phyloP scores from a whole-genome alignment of 2,329 filamentous ascomycete genomes.

The Tolypocladium nubicola region DNA sequence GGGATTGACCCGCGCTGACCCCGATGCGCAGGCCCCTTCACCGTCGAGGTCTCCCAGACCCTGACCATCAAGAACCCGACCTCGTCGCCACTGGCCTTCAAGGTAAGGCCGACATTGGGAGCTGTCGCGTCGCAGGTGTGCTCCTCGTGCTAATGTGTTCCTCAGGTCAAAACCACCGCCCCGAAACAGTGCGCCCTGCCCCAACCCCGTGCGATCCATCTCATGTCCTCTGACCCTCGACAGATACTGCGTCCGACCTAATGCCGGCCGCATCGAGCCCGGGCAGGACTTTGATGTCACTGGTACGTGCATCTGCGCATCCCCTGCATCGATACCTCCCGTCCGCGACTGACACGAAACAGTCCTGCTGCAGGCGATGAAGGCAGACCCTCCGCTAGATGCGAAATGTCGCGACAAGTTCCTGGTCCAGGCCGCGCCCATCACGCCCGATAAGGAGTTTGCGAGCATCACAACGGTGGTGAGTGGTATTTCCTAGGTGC shows the following conservation, averaged over 20 bases:
- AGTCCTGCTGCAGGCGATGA: conserved; percentile 98
- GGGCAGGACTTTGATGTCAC: conserved; percentile 86
- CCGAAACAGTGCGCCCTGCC: conserved; percentile 76
- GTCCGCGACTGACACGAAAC: conserved; percentile 9
- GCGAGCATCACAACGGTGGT: conserved; percentile 73
- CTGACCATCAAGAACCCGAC: conserved; percentile 57
- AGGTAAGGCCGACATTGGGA: conserved; percentile 35
- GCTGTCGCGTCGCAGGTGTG: conserved; percentile 2
- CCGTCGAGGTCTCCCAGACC: conserved; percentile 52
- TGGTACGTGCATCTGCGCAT: conserved; percentile 42
- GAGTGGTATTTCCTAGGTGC: conserved; percentile 22
- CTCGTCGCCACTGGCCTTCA: conserved; percentile 54
- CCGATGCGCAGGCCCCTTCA: conserved; percentile 48
- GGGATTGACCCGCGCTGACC: conserved; percentile 4
- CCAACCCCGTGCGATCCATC: conserved; percentile 3
- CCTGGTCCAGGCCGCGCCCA: conserved; percentile 82
- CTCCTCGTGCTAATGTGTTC: conserved; percentile 7
- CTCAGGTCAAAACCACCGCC: conserved; percentile 93
- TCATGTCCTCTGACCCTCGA: conserved; percentile 10
- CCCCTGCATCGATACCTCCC: neutral
- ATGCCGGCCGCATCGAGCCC: conserved; percentile 90
- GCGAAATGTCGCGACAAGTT: conserved; percentile 96
- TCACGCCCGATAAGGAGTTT: conserved; percentile 76
- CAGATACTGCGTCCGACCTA: conserved; percentile 95
- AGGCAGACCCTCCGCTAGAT: conserved; percentile 77